Evolutionary conservation across 495 filamentous ascomycete species (phyloP), one percentile per base, ranked within the genome.

Genomic region (Pyrenula massariospora): DNA sequence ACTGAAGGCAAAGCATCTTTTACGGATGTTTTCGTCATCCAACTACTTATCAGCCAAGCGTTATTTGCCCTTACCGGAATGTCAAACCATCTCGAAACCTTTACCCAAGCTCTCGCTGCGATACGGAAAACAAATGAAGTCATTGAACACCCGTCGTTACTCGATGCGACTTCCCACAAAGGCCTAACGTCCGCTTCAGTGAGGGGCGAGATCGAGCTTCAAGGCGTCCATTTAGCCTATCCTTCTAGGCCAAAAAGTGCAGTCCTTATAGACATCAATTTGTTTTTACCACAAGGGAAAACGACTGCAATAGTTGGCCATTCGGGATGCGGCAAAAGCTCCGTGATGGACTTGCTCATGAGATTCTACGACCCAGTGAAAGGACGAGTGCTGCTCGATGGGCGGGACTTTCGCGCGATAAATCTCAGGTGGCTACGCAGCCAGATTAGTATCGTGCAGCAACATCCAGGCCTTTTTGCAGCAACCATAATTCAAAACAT

Each of bases 401-500:
- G 71, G 2, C 65, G 59, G 22, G 72, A 79, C 10, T 73, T 84
- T 51, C 68, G 73, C 15, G 69, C 77, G 24, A 57, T 80, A 48
- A 76, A 85, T 56, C 63, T 83, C 2, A 80, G 79, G 55, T 85
- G 83, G 83, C 83, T 77, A 77, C 70, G 83, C 52, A 69, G 73
- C 2, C 79, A 85, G 56, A 85, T 87, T 58, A 80, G 82, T 1
- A 73, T 87, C 10, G 84, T 87, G 0, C 81, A 84, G 58, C 83
- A 88, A 65, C 84, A 88, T 57, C 84, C 84, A 15, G 80, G 85
- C 56, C 72, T 89, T 1, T 89, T 89, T 66, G 85, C 84, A 60
- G 75, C 79, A 51, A 80, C 81, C 2, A 83, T 89, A 42, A 83
- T 76, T 60, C 68, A 79, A 24, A 90, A 89, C 58, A 79, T 89